A percentile compares a stretch with the other conserved stretches of the same genome.
phyloP scores from a whole-genome alignment of 148 eudicot species.

The Salicornia ramosissima region DNA sequence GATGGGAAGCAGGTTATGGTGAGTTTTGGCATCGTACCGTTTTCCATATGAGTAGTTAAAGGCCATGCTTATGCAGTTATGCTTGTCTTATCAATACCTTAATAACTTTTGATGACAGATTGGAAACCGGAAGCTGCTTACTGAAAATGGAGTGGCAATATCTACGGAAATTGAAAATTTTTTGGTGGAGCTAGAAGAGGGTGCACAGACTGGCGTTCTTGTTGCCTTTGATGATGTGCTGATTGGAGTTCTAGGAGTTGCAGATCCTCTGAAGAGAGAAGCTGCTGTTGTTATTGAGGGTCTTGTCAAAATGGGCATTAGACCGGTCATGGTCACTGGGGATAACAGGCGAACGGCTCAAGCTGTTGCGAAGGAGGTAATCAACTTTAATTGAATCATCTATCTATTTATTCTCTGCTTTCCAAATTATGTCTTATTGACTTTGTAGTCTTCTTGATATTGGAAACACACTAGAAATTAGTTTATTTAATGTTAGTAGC shows the following conservation, averaged over 20 bases:
- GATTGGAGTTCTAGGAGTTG: conserved; percentile 79
- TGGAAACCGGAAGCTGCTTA: conserved; percentile 77
- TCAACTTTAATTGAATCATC: neutral
- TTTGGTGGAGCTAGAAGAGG: conserved; percentile 75
- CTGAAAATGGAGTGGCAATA: conserved; percentile 59
- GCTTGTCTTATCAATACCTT: neutral
- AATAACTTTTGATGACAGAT: conserved; percentile 42
- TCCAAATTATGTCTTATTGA: neutral
- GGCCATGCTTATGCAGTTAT: conserved; percentile 2
- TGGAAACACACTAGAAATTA: neutral
- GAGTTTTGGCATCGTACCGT: conserved; percentile 24
- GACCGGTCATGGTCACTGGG: conserved; percentile 94
- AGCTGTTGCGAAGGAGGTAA: conserved; percentile 93
- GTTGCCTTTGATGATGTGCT: conserved; percentile 59
- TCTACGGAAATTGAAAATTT: conserved; percentile 48
- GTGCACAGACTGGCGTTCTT: conserved; percentile 83
- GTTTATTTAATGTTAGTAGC: neutral
- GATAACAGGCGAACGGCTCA: conserved; percentile 92
- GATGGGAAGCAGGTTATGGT: conserved; percentile 66
- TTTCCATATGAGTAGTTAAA: neutral
- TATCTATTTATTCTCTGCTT: neutral
- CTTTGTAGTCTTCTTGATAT: neutral
- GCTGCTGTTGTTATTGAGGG: conserved; percentile 93
- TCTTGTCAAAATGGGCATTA: conserved; percentile 85
- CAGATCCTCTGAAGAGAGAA: conserved; percentile 96